Percentiles rank a stretch among this genome's conserved stretches.
These are phyloP conservation scores for Anthracocystis setariae DNA, from an alignment of 1,284 basidiomycete genomes.

Conservation along the genomic window DNA sequence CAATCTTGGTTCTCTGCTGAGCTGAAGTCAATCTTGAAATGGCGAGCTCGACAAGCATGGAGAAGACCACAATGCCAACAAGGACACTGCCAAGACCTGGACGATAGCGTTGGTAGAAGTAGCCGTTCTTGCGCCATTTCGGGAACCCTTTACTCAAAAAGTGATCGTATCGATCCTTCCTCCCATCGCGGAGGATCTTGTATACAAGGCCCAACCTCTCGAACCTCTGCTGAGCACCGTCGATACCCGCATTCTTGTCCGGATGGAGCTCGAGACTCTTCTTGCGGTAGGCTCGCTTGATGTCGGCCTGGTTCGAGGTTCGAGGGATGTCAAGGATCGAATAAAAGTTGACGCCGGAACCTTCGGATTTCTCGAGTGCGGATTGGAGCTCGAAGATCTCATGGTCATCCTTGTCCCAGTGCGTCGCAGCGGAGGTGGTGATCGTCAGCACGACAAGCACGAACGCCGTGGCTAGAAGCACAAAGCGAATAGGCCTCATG, in stretches of 20 bases:
- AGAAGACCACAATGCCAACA: constrained; percentile 45
- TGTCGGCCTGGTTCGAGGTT: constrained; percentile 38
- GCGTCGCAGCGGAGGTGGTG: constrained; percentile 16
- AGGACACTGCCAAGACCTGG: constrained; percentile 56
- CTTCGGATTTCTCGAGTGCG: constrained; percentile 56
- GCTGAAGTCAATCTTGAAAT: constrained; percentile 44
- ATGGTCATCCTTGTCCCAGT: constrained; percentile 61
- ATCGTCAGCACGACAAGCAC: constrained; percentile 21
- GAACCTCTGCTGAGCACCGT: constrained; percentile 58
- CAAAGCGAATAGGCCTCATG: constrained; percentile 31
- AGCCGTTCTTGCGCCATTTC: constrained; percentile 62
- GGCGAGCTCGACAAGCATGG: constrained; percentile 37
- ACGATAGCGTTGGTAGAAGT: constrained; percentile 62
- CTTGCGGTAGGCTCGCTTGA: constrained; percentile 64
- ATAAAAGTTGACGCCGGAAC: constrained; percentile 60
- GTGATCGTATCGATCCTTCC: constrained; percentile 65
- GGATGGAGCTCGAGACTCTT: constrained; percentile 63
- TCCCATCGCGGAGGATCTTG: constrained; percentile 63
- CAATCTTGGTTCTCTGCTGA: constrained; percentile 50
- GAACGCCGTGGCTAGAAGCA: constrained; percentile 18
- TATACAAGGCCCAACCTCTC: constrained; percentile 63
- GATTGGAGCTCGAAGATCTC: constrained; percentile 66
- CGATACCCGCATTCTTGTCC: constrained; percentile 58
- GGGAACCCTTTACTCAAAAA: constrained; percentile 65
- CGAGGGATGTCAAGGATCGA: constrained; percentile 53